Evolutionary conservation across 441 rosid genomes (phyloP).

Genomic region (Aleurites moluccanus): DNA sequence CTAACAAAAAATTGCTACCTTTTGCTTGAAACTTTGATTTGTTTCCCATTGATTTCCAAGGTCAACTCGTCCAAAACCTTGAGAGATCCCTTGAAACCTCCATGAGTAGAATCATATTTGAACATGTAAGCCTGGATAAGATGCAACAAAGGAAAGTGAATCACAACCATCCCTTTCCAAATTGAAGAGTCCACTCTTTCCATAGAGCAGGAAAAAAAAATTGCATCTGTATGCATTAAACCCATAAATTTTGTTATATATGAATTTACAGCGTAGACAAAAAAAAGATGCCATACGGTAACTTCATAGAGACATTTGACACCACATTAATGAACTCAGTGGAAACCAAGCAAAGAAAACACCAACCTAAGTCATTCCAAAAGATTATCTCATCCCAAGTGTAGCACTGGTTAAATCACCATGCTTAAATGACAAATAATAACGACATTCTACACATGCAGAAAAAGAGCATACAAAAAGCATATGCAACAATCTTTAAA

Average conservation of each 20-base stretch:
- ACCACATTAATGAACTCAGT: neutral
- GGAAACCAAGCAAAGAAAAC: neutral
- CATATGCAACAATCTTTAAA: neutral
- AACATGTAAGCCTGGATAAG: constrained; percentile 86
- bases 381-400: constrained; percentile 1
- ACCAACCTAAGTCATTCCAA: neutral
- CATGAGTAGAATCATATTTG: constrained; percentile 96
- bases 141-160: constrained; percentile 12
- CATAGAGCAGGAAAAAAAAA: neutral
- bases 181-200: neutral
- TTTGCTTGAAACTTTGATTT: constrained; percentile 65
- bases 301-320: neutral
- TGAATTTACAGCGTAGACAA: neutral
- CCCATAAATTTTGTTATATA: neutral
- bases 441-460: neutral
- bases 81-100: constrained; percentile 67
- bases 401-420: neutral
- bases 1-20: constrained; percentile 45
- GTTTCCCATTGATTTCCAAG: constrained; percentile 87
- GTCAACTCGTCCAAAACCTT: constrained; percentile 74
- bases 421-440: neutral
- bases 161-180: constrained; percentile 19
- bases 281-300: neutral
- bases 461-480: neutral
- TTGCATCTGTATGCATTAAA: constrained; percentile 28